Percentiles rank a stretch among this genome's conserved stretches.
These are phyloP conservation scores for Hyaloperonospora brassicae DNA, from an alignment of 352 stramenopile genomes.

Conservation along the genomic window DNA sequence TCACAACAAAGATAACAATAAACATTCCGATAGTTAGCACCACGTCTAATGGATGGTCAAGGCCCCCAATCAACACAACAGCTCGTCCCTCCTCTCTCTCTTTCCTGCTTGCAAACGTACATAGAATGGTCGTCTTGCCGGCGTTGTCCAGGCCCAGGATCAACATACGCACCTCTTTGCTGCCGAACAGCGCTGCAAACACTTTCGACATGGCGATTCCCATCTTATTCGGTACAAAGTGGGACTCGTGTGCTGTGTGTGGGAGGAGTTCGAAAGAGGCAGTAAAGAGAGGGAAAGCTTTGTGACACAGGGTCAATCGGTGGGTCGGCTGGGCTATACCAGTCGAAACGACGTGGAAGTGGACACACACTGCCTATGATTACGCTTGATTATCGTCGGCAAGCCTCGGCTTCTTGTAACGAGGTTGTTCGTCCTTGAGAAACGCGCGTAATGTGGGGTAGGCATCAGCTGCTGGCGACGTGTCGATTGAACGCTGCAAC, in stretches of 20 bases:
- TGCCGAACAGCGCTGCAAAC: slow-evolving; percentile 97
- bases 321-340: background rate
- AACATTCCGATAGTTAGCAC: too few species aligned
- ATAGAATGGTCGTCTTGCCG: slow-evolving; percentile 99
- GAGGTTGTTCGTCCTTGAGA: slow-evolving; percentile 30
- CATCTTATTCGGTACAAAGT: slow-evolving; percentile 56
- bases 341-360: slow-evolving; percentile 5
- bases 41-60: too few species aligned
- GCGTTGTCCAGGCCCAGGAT: slow-evolving; percentile 99
- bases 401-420: slow-evolving; percentile 50
- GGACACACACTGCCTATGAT: background rate
- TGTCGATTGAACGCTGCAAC: slow-evolving; percentile 14
- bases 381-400: slow-evolving; percentile 16
- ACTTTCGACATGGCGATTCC: slow-evolving; percentile 96
- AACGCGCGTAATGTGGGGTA: slow-evolving; percentile 27
- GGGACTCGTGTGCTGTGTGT: slow-evolving; percentile 1
- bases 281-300: slow-evolving; percentile 8
- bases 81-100: background rate
- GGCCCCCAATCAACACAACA: too few species aligned
- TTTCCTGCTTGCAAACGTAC: slow-evolving; percentile 36
- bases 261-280: slow-evolving; percentile 12
- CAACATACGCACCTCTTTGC: slow-evolving; percentile 98
- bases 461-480: slow-evolving; percentile 7
- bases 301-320: background rate
- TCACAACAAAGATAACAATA: too few species aligned